These are phyloP conservation scores for Westerdykella sp. DNA, from an alignment of 2,329 filamentous ascomycete genomes.

Conservation along the genomic window DNA sequence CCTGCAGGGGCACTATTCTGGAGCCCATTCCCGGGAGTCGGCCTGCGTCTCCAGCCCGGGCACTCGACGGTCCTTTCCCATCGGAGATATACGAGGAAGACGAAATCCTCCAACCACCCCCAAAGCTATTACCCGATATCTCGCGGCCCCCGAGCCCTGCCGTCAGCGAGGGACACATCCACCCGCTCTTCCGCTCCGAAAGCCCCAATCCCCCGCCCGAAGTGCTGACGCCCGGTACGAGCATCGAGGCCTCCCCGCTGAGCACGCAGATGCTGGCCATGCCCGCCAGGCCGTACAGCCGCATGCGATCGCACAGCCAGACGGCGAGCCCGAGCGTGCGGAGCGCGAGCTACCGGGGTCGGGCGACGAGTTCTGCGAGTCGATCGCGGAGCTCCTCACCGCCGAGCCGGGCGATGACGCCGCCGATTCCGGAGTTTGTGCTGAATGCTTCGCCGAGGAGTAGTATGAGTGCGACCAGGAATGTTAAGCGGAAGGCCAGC, in stretches of 20 bases:
- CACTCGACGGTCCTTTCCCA: conserved; percentile 49
- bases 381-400: conserved; percentile 29
- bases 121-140: conserved; percentile 27
- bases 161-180: conserved; percentile 61
- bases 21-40: conserved; percentile 67
- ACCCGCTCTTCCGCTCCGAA: conserved; percentile 70
- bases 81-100: conserved; percentile 10
- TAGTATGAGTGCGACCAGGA: conserved; percentile 29
- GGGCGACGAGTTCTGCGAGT: neutral
- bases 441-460: conserved; percentile 37
- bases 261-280: conserved; percentile 56
- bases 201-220: conserved; percentile 61
- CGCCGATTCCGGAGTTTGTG: conserved; percentile 41
- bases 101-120: conserved; percentile 28
- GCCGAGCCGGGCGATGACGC: conserved; percentile 35
- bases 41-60: conserved; percentile 57
- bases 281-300: conserved; percentile 30
- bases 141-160: conserved; percentile 36
- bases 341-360: conserved; percentile 12
- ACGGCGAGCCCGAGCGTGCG: conserved; percentile 19
- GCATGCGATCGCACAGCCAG: conserved; percentile 33
- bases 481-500: conserved; percentile 5
- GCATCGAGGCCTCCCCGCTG: conserved; percentile 63
- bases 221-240: conserved; percentile 59
- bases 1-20: conserved; percentile 48